Base-by-base conservation (phyloP, 2,329 filamentous ascomycete genomes). In the Metarhizium sp. region DNA sequence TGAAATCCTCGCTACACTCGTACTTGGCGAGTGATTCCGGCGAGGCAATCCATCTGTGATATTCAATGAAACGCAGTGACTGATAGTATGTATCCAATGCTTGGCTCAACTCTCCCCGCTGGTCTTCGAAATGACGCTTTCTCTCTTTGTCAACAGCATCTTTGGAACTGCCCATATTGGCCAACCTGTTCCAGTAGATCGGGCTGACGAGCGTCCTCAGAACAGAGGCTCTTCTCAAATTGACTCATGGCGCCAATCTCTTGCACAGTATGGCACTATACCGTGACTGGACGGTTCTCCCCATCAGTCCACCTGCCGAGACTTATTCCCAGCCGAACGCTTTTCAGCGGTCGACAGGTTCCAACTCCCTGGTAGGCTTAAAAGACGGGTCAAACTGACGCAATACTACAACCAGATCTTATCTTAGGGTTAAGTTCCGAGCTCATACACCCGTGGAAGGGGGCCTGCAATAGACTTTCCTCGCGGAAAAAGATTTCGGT, bases 381-480 rank as follows among this genome's bases (percentile, higher is more conserved):
- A 69, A 92, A 83, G 78, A 79, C 75, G 76, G 75, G 73, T 79
- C 74, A 79, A 73, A 84, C 85, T 75, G 78, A 78, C 82, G 83
- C 84, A 88, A 91, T 66, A 79, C 87, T 88, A 59, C 63, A 70
- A 83, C 89, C 88, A 87, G 84, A 76, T 71, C 69, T 75, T 73
- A 76, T 76, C 80, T 88, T 96, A 96, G 92, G 92, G 92, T 95
- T 96, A 95, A 92, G 88, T 92, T 92, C 88, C 90, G 85, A 73
- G 76, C 73, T 76, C 77, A 77, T 82, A 86, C 81, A 79, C 81
- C 73, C 75, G 61, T 59, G 58, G 58, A 62, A 67, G 65, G 69
- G 70, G 75, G 75, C 69, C 75, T 70, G 65, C 66, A 63, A 69
- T 70, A 76, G 75, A 81, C 78, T 83, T 84, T 82, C 80, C 79